Evolutionary conservation across 768 basidiomycete species (phyloP), one percentile per base, ranked within the genome.

Genomic region (Pulveroboletus sp.): DNA sequence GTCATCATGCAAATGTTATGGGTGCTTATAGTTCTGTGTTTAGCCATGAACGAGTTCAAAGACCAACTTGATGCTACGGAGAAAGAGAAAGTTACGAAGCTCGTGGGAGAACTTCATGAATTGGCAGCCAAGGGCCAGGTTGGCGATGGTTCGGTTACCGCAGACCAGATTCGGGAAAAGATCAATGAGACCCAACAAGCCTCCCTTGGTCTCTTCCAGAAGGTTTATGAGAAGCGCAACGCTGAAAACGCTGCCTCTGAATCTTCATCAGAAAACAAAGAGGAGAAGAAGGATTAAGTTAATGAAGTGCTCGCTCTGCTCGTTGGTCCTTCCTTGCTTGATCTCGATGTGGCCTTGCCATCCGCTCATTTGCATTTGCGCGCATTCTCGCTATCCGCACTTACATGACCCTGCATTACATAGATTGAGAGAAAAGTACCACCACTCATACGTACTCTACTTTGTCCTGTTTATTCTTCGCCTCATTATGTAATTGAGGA

Each of bases 41-140:
- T 59, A 90, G 91, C 93, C 15, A 89, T 98, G 86, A 81, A 77
- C 63, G 96, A 99, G 73, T 98, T 98, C 82, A 93, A 94, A 77
- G 91, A 95, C 40, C 93, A 97, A 66, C 83, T 99, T 49, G 94
- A 97, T 57, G 81, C 81, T 7, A 69, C 83, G 2, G 96, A 99
- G 80, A 87, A 87, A 73, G 93, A 94, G 64, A 97, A 94, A 76
- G 94, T 99, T 58, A 72, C 84, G 46, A 86, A 86, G 70, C 86
- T 95, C 40, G 72, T 99, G 30, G 69, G 71, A 48, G 93, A 97
- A 72, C 85, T 98, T 43, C 83, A 93, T 41, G 93, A 93, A 69
- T 64, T 98, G 57, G 84, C 92, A 14, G 76, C 77, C 58, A 94
- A 96, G 79, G 96, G 90, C 38, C 92, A 94, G 69, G 80, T 82